phyloP scores from a whole-genome alignment of 352 stramenopile species.

The Pythium rhizo-oryzae region DNA sequence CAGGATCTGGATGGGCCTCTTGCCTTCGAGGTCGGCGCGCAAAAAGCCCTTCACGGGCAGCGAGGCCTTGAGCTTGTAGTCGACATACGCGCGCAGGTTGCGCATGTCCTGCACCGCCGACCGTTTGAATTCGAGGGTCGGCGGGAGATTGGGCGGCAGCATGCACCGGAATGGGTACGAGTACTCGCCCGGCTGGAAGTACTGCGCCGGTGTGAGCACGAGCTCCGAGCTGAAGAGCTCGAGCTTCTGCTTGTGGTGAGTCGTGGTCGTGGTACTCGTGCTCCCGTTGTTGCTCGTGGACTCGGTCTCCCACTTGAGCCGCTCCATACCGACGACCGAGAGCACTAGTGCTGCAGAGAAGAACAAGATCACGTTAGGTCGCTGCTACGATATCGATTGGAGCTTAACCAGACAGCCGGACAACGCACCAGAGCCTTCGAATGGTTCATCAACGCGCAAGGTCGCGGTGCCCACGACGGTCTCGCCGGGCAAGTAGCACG shows the following conservation, averaged over 20 bases:
- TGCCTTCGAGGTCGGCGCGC: constrained; percentile 18
- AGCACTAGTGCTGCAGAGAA: constrained; percentile 6
- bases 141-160: constrained; percentile 13
- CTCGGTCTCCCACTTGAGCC: constrained; percentile 22
- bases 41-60: constrained; percentile 12
- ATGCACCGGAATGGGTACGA: constrained; percentile 19
- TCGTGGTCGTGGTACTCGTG: constrained; percentile 10
- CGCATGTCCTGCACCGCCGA: constrained; percentile 15
- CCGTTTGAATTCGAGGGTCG: constrained; percentile 14
- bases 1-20: constrained; percentile 9
- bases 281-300: background rate
- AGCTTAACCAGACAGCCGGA: background rate
- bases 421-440: constrained; percentile 9
- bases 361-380: background rate
- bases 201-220: constrained; percentile 4
- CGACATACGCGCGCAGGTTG: constrained; percentile 17
- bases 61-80: constrained; percentile 22
- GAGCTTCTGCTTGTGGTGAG: constrained; percentile 20
- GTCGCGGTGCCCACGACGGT: constrained; percentile 13
- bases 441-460: constrained; percentile 4
- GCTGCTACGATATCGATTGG: no score
- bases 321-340: constrained; percentile 18
- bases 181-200: constrained; percentile 19
- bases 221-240: constrained; percentile 19
- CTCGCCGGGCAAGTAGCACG: constrained; percentile 17